Conservation (phyloP, 106 monocot genomes). For the Platanthera guangdongensis region DNA sequence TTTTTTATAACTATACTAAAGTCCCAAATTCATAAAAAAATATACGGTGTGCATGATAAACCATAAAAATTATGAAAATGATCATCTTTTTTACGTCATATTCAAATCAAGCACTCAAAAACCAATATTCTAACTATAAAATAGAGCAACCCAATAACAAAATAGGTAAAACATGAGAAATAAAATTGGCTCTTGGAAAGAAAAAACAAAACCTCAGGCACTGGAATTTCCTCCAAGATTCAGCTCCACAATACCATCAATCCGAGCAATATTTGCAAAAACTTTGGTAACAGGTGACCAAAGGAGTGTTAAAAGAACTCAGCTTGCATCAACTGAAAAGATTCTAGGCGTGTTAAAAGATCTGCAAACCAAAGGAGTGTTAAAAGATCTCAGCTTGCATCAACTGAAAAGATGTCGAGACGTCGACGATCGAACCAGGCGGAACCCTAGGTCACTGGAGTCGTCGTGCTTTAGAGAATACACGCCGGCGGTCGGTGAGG, state of each 20-base stretch:
- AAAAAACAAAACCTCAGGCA: slow-evolving; percentile 42
- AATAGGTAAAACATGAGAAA: background rate
- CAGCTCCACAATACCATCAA: slow-evolving; percentile 46
- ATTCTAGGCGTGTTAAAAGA: slow-evolving; percentile 69
- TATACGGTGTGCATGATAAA: no score
- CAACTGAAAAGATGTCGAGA: background rate
- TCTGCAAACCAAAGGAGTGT: slow-evolving; percentile 18
- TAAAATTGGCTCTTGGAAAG: background rate
- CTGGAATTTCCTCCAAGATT: slow-evolving; percentile 75
- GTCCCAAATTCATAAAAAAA: no score
- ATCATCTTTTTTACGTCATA: no score
- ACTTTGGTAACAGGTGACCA: slow-evolving; percentile 25
- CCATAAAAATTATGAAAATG: no score
- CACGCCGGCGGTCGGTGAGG: no score
- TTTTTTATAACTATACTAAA: no score
- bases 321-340: slow-evolving; percentile 55
- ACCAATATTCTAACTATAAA: no score
- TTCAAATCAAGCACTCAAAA: no score
- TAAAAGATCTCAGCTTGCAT: background rate
- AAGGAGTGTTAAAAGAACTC: background rate
- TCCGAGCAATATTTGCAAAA: slow-evolving; percentile 24
- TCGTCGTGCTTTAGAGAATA: no score
- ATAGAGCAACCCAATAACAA: no score
- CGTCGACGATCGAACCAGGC: no score
- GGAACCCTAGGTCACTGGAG: no score